Base-by-base conservation (phyloP, 176 grass and related monocot species). In the Poa pratensis region DNA sequence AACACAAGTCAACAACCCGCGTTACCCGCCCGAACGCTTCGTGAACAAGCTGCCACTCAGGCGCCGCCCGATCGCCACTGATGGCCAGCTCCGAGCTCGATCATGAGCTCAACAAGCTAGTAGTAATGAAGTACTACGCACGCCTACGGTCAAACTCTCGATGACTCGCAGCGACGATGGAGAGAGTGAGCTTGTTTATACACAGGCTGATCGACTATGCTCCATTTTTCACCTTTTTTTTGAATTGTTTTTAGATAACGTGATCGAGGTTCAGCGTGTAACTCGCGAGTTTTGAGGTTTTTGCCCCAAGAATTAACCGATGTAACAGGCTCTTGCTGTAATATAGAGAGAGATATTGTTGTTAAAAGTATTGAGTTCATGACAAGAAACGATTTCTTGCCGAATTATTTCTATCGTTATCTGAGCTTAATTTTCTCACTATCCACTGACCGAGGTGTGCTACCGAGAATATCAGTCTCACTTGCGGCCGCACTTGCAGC, bases 61-160 rank as follows among this genome's bases (percentile, higher is more conserved):
- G 70, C 39, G 12, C 27, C 75, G 83, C 82, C 69, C 51, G 27
- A 53, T 28, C 46, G 24, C 62, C 62, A 65, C 32, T 65, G 62
- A 27, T 10, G 62, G 16, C 16, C 62, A 34, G 62, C 62, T 3
- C 12, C 12, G 46, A 82, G 84, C 84, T 75, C 62, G 63, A 17
- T 2, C 23, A 28, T 22, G 48, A 32, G 49, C 64, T 87, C 78
- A 23, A 6, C n/a, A 74, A 67, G 23, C 12, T 12, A 84, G 22
- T 37, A 49, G 50, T 78, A 40, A 51, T 51, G 49, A 40, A 65
- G 65, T 37, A 19, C 65, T 51, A 35, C 32, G 16, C 49, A 20
- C 73, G 49, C 84, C 80, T 39, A 76, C 48, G 80, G 67, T 83
- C 80, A 87, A 80, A 12, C 75, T 67, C 84, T 78, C 75, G 37